Evolutionary conservation across 2,329 filamentous ascomycete species (phyloP), one percentile per base, ranked within the genome.

Genomic region (Penicillium sp.): DNA sequence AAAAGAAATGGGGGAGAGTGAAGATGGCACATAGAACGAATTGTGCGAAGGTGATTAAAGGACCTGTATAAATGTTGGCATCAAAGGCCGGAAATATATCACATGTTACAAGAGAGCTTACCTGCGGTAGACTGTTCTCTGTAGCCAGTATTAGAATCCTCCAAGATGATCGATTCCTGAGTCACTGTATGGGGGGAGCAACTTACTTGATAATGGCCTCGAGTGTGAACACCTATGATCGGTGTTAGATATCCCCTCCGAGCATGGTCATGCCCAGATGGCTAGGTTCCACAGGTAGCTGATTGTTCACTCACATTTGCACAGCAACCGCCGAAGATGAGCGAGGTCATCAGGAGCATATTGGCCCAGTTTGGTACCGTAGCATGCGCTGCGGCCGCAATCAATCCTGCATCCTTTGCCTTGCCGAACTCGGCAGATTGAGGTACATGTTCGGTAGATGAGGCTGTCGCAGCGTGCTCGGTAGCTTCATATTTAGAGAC

Each of bases 311-410:
- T 76, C 79, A 93, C 93, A 82, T 96, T 96, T 35, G 91, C 91
- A 78, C 93, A 96, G 72, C 92, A 96, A 29, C 95, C 95, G 51
- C 95, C 95, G 74, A 99, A 97, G 58, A 99, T 98, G 64, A 98
- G 83, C 51, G 82, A 83, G 56, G 93, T 82, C 83, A 96, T 96
- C 56, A 83, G 80, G 22, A 82, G 79, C 46, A 88, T 79, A 56
- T 84, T 82, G 37, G 90, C 74, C 82, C 84, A 88, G 73, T 82
- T 82, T 31, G 85, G 84, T 57, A 88, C 42, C 2, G 70, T 65
- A 10, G 71, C 60, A 58, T 74, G 68, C 8, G 64, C 66, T n/a
- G 67, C 66, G 3, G 72, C 72, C 14, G 65, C 61, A 16, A 63
- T 60, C 49, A 76, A 55, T 16, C 60, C 53, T 5, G 52, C 29